Percentiles rank a stretch among this genome's conserved stretches.
Evolutionary conservation across 2,329 filamentous ascomycete species (phyloP).

Genomic region (Diaporthe sp.): DNA sequence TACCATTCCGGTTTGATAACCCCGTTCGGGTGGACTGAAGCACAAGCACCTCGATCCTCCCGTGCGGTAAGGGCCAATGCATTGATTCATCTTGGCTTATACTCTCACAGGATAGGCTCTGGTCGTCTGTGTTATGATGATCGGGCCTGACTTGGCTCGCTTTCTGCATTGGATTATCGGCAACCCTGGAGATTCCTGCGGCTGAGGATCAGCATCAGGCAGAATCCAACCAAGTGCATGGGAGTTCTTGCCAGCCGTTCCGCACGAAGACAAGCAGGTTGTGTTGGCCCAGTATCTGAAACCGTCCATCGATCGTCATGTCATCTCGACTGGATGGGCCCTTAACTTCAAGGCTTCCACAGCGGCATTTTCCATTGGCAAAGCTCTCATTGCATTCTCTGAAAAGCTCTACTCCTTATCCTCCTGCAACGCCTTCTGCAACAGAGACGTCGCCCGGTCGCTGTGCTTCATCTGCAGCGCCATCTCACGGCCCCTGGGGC

Average conservation of each 20-base stretch:
- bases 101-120: too few species aligned
- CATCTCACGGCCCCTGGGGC: conserved; percentile 70
- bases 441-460: conserved; percentile 71
- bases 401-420: not conserved
- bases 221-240: not conserved
- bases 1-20: too few species aligned
- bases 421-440: conserved; percentile 71
- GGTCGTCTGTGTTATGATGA: too few species aligned
- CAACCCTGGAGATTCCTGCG: not conserved
- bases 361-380: too few species aligned
- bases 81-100: too few species aligned
- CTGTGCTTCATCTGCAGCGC: conserved; percentile 77
- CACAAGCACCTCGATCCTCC: too few species aligned
- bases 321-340: not conserved
- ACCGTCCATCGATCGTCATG: not conserved
- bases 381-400: not conserved
- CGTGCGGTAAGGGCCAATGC: too few species aligned
- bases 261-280: not conserved
- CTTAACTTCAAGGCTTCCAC: not conserved
- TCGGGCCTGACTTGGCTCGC: too few species aligned
- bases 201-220: not conserved
- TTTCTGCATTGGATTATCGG: not conserved
- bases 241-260: not conserved
- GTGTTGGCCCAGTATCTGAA: too few species aligned
- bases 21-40: too few species aligned